A percentile compares a stretch with the other conserved stretches of the same genome.
These are phyloP conservation scores for Ceriops zippeliana DNA, from an alignment of 345 rosid species.

Conservation along the genomic window DNA sequence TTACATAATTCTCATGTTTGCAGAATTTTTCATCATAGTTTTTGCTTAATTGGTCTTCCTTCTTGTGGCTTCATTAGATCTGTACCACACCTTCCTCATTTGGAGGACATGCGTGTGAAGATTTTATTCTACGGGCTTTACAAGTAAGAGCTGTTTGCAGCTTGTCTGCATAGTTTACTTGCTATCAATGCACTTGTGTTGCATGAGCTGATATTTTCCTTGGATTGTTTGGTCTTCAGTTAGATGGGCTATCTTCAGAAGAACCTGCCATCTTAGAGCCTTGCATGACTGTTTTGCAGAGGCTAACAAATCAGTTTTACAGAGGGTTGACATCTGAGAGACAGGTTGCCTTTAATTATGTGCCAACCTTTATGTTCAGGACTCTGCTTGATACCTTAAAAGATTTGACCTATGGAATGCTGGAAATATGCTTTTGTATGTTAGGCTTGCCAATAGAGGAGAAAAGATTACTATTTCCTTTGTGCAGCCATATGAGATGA, in stretches of 20 bases:
- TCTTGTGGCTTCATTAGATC: constrained; percentile 45
- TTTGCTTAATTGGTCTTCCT: constrained; percentile 18
- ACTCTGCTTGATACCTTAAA: neutral
- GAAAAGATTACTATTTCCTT: neutral
- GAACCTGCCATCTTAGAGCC: constrained; percentile 60
- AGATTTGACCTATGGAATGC: neutral
- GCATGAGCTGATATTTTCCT: constrained; percentile 1
- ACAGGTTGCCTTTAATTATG: constrained; percentile 53
- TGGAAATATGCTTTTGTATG: neutral
- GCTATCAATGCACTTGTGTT: neutral
- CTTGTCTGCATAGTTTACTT: constrained; percentile 10
- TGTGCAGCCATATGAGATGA: neutral
- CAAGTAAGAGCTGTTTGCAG: constrained; percentile 47
- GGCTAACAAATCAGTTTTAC: constrained; percentile 50
- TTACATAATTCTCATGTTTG: neutral
- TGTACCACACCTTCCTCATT: constrained; percentile 40
- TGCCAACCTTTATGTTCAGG: neutral
- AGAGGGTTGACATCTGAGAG: constrained; percentile 43
- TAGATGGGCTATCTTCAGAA: constrained; percentile 44
- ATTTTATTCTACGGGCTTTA: constrained; percentile 51
- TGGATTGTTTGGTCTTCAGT: constrained; percentile 43
- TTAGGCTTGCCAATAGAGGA: no score
- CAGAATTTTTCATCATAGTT: constrained; percentile 4
- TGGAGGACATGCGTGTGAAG: constrained; percentile 40
- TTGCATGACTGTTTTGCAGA: constrained; percentile 59